A percentile compares a stretch with the other conserved stretches of the same genome.
phyloP scores from a whole-genome alignment of 768 basidiomycete species.

The Tremella yokohamensis region DNA sequence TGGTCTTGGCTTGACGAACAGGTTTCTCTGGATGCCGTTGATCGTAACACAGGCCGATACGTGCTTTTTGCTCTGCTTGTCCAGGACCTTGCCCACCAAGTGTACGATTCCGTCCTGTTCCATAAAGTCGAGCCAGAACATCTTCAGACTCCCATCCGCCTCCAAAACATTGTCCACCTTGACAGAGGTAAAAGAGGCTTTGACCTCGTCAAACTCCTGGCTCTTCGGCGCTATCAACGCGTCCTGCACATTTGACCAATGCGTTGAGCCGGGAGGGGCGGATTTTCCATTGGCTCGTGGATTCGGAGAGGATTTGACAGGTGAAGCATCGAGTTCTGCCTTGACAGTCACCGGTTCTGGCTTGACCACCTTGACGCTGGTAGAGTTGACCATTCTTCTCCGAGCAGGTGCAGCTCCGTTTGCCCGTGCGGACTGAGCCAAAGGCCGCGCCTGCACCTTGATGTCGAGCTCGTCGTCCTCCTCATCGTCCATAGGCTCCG shows the following conservation, averaged over 20 bases:
- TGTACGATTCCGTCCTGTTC: conserved; percentile 76
- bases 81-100: conserved; percentile 86
- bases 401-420: conserved; percentile 22
- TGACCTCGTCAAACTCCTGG: conserved; percentile 38
- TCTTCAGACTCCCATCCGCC: conserved; percentile 74
- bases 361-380: conserved; percentile 38
- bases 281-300: conserved; percentile 22
- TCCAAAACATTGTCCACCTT: conserved; percentile 60
- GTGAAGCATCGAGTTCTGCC: conserved; percentile 28
- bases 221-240: conserved; percentile 24
- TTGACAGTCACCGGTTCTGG: conserved; percentile 30
- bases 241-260: conserved; percentile 42
- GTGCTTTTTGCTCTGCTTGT: conserved; percentile 60
- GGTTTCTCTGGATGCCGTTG: conserved; percentile 78
- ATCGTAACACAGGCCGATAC: conserved; percentile 83
- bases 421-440: conserved; percentile 28
- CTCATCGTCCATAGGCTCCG: conserved; percentile 31
- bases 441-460: conserved; percentile 26
- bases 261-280: conserved; percentile 20
- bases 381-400: conserved; percentile 37
- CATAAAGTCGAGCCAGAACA: conserved; percentile 96
- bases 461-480: conserved; percentile 41
- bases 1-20: conserved; percentile 79
- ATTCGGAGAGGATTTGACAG: conserved; percentile 17
- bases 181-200: conserved; percentile 25